Base-by-base conservation (phyloP, 148 eudicot genomes). In the Agrostemma githago region DNA sequence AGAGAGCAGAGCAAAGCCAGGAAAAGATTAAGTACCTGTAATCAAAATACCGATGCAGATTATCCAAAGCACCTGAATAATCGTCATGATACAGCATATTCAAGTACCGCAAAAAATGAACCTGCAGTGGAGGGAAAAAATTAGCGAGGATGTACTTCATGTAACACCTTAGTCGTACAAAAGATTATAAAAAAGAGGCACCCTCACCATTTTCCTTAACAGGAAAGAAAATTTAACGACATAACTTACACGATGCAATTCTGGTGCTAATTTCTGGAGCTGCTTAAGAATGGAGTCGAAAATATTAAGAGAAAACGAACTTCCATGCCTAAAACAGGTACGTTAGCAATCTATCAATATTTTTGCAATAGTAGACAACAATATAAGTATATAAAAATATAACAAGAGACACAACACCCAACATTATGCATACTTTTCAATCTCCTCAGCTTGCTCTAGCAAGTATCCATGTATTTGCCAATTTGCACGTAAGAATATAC, bases 41-140 rank as follows among this genome's bases (percentile, higher is more conserved):
- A 85, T 95, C 99, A 89, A 95, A 95, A 84, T 95, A 95, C n/a
- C 96, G 96, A 77, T 90, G 96, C 64, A 95, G 93, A 85, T 92
- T 95, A 81, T 95, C 99, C 85, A 92, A 81, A 82, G 99, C 94
- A 68, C 85, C 89, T 62, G 93, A 87, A 82, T 90, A 92, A 83
- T 95, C 97, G 61, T 90, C 92, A 73, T 95, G 99, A 87, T 90
- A 83, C 54, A 92, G 94, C 83, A 86, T 87, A 84, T 92, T 92
- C 82, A 92, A 85, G 81, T 95, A 92, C 20, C 89, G 93, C 86
- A 90, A 79, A 79, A 88, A 92, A 84, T 95, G 99, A 81, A 90
- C 97, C 98, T 94, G 85, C 71, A 78, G 65, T 60, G 26, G 57
- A 61, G 64, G 37, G 42, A 15, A 81, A 46, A 7, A 17, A 57